Evolutionary conservation across 441 rosid genomes (phyloP), one percentile per base, ranked within the genome.

Genomic region (Eugenia klotzschiana): DNA sequence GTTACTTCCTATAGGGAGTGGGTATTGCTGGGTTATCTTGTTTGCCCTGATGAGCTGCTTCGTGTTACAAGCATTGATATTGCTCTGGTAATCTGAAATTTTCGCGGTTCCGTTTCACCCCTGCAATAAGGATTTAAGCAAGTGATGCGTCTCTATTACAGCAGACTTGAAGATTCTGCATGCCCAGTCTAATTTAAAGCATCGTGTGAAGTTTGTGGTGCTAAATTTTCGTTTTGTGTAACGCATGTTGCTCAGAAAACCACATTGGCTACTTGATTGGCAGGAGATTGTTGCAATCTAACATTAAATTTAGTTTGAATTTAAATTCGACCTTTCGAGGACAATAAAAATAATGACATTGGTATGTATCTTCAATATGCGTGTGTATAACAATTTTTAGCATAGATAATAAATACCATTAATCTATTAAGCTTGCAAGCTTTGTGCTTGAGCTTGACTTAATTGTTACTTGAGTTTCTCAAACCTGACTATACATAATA

Each of bases 51-150:
- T 86, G 99, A 98, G 90, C 94, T 98, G 87, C 99, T 98, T 87
- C 99, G 98, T 79, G 99, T 94, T 87, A 98, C 99, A 79, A 96
- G 99, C 93, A 95, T 98, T 81, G 99, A 98, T 90, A 94, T 98
- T 84, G 98, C 99, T 83, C 84, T 95, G 95, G 99, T 98, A 94
- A 49, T 56, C 12, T 52, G 69, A 27, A 33, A 74, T 33, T 53
- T 58, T 52, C 40, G 8, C 8, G 6, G 40, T 50, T 72, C 43
- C 4, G 27, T 79, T 69, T 74, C 50, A 74, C 58, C 57, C 80
- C 46, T 79, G 50, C 22, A 33, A 26, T 43, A 26, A 25, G 16
- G 25, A 43, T 50, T 83, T 25, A 74, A 46, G 33, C 79, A 54
- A 41, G 46, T 54, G 52, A 8, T 51, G 77, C 77, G 37, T 37